Base-by-base conservation (phyloP, 176 grass and related monocot genomes). In the Puya raimondii region DNA sequence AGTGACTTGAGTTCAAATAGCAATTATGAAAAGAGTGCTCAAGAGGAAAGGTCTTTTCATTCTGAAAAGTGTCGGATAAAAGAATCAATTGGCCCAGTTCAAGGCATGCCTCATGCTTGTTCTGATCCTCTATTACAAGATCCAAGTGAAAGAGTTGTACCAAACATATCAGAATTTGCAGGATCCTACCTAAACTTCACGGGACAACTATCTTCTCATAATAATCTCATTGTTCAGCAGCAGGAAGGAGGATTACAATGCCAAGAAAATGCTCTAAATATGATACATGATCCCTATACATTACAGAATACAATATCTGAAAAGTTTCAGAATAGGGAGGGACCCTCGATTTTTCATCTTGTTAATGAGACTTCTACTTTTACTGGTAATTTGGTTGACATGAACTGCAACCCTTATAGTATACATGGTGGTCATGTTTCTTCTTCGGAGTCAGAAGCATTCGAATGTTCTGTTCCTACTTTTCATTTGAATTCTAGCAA, bases 71-170 rank as follows among this genome's bases (percentile, higher is more conserved):
- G 49, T 1, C 27, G 15, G 12, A 10, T 72, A 23, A 71, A 81
- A 64, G 88, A 80, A 29, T 73, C 65, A 64, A 15, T 23, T 63
- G 66, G 57, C 14, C 67, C 78, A 76, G 64, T 67, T 82, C 65
- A 73, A 64, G 72, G 80, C 57, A 83, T 89, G 79, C 65, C 81
- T 49, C 88, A 87, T 87, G 81, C 78, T 65, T 91, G 69, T 17
- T 93, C 94, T 1, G 82, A 93, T 72, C 82, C 94, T 76, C 63
- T 85, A 68, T 21, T 90, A 48, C 83, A 84, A 42, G 80, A 75
- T 65, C 64, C 23, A 21, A 54, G 27, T 66, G 73, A 70, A 17
- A 51, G 48, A 42, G 71, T 54, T 72, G 66, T 72, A 53, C 77
- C 89, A 16, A 87, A 72, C 72, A 67, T 82, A n/a, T 80, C 82